Evolutionary conservation across 805 yeast genomes (phyloP), one percentile per base, ranked within the genome.

Genomic region (Candida tammaniensis): DNA sequence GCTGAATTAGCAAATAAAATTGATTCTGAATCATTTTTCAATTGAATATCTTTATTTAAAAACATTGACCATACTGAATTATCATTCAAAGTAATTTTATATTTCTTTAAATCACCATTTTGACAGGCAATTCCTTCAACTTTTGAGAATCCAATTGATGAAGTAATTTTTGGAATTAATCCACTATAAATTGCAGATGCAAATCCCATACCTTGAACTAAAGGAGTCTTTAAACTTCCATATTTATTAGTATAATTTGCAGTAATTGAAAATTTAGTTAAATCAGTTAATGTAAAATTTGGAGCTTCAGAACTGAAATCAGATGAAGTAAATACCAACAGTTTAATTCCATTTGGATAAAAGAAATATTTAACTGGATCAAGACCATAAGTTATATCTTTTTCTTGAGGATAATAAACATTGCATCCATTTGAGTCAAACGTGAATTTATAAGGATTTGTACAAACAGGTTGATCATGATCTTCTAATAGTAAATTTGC

Each of bases 121-220:
- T 51, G 46, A 16, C 43, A 37, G 6, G 21, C 17, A 6, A 34
- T 27, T 17, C 46, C 46, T 30, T 27, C 36, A 8, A 36, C 38
- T n/a, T 31, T 35, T 15, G 28, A 3, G 39, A 30, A 18, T 34
- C 60, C 61, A 27, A 44, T 35, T 12, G 48, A 34, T 4, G 57
- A 42, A 32, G 46, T 52, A 25, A 57, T 40, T 38, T 58, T 53
- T 1, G 87, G 83, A 20, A 67, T 65, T 44, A 80, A 57, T 24
- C 68, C 68, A 48, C 54, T 47, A 36, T 71, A 67, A 42, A 80
- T 56, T 17, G 79, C 86, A 16, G 95, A 81, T 11, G 83, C 74
- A 39, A 84, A 77, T 4, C 95, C 95, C 74, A 71, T 70, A 32
- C 96, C 96, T 54, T 82, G 35, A 6, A 31, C 35, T 11, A 31